Base-by-base conservation (phyloP, 495 filamentous ascomycete species). In the Friedmanniomyces endolithicus region DNA sequence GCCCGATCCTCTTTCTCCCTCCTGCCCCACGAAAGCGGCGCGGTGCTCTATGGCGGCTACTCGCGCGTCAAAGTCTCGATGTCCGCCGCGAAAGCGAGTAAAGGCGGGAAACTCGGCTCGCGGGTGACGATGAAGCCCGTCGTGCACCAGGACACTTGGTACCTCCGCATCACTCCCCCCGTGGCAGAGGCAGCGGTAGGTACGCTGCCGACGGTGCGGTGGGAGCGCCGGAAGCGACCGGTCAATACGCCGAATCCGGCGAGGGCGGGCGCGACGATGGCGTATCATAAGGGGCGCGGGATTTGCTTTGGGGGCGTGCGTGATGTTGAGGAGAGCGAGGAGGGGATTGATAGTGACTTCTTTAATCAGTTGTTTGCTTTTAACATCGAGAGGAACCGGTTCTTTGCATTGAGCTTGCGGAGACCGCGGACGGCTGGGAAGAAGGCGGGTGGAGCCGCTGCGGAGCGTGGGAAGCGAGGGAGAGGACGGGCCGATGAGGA, bases 261-360 rank as follows among this genome's bases (percentile, higher is more conserved):
- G 1, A 79, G 90, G 23, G 89, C 88, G 1, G 92, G 92, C 46
- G 79, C 86, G 16, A 95, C 89, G 1, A 95, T 95, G 87, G 78
- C 86, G 0, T 84, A 83, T 64, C 92, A 97, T 67, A 90, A 88
- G 67, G 90, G 92, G 1, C 80, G 92, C 55, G 92, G 92, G 1
- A 88, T 98, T 56, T 70, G 84, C 67, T 98, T 98, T 63, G 92
- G 92, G 37, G 92, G 92, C 52, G 92, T 98, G 6, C 86, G 94
- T 56, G 92, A 97, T 63, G 84, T 94, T 1, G 89, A 95, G 64
- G 78, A 94, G 64, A 94, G 77, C 58, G 92, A 98, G 64, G 92
- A 98, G 69, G 88, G 86, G 11, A 90, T 98, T 37, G 88, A 97
- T 17, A 92, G 86, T 63, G 87, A 95, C 63, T 98, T 98, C 69